phyloP scores from a whole-genome alignment of 306 rosid genomes.

The apple (Malus domestica) region ASM211411v1 NC_041803.1:43309001-43309500 shows the following conservation, averaged over 20 bases:
- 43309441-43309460: neutral
- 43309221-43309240: neutral
- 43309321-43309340: neutral
- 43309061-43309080: neutral
- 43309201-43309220: neutral
- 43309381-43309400: neutral
- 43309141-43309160: neutral
- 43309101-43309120: neutral
- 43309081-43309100: neutral
- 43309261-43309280: neutral
- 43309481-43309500: neutral
- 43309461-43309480: neutral
- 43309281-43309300: neutral
- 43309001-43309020: neutral
- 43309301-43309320: neutral
- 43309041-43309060: neutral
- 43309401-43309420: neutral
- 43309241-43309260: neutral
- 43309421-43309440: neutral
- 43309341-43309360: neutral
- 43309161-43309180: neutral
- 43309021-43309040: neutral
- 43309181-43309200: neutral
- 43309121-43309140: neutral
- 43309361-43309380: neutral